Conservation (phyloP, 768 basidiomycete species). For the Mycena polygramma region DNA sequence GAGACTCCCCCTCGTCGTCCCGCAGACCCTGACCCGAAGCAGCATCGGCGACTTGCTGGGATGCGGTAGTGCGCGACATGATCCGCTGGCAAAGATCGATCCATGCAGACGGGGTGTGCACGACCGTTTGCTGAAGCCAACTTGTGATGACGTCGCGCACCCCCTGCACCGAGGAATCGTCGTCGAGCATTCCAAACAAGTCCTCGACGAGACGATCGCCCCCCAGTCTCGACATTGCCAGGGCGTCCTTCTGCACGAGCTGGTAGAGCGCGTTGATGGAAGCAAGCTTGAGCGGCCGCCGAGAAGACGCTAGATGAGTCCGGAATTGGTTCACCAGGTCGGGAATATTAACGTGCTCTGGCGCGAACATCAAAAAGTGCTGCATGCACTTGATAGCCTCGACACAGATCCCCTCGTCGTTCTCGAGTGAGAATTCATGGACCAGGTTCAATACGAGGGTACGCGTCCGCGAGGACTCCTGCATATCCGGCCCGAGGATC, state of each 20-base stretch:
- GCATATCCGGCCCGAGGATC: slow-evolving; percentile 94
- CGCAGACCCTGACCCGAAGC: slow-evolving; percentile 65
- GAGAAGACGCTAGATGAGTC: slow-evolving; percentile 81
- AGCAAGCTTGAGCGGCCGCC: slow-evolving; percentile 90
- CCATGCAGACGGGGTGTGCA: slow-evolving; percentile 96
- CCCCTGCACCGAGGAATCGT: slow-evolving; percentile 93
- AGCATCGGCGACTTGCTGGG: slow-evolving; percentile 79
- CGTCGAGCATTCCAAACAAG: slow-evolving; percentile 94
- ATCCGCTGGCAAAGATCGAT: slow-evolving; percentile 97
- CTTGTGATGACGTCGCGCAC: slow-evolving; percentile 93
- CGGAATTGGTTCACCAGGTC: slow-evolving; percentile 85
- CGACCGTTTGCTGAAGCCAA: slow-evolving; percentile 96
- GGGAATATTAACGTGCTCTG: slow-evolving; percentile 85
- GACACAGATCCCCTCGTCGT: slow-evolving; percentile 89
- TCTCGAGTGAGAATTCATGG: slow-evolving; percentile 85
- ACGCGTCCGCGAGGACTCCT: slow-evolving; percentile 86
- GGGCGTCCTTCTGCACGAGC: slow-evolving; percentile 94
- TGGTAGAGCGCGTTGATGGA: slow-evolving; percentile 97
- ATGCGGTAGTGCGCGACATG: slow-evolving; percentile 93
- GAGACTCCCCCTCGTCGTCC: slow-evolving; percentile 95
- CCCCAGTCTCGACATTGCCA: slow-evolving; percentile 91
- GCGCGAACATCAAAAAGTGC: slow-evolving; percentile 96
- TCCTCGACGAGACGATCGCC: slow-evolving; percentile 96
- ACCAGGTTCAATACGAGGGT: slow-evolving; percentile 88
- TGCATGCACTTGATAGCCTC: slow-evolving; percentile 97